Conservation (phyloP, 768 basidiomycete genomes). For the Harrya chromipes region DNA sequence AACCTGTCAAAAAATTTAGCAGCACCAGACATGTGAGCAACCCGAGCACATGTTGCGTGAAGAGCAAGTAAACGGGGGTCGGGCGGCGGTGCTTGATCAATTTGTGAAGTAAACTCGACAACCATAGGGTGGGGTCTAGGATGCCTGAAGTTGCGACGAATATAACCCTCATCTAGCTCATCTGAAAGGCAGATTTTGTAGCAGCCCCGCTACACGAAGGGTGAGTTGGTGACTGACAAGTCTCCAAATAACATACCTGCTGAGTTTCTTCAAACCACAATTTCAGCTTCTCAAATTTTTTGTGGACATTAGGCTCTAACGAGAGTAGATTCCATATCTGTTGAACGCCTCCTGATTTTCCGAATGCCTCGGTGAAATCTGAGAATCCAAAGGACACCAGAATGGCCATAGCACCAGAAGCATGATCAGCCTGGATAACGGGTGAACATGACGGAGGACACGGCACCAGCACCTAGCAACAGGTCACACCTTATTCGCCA, state of each 20-base stretch:
- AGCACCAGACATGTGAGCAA: slow-evolving; percentile 3
- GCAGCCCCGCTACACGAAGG: neutral
- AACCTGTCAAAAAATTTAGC: slow-evolving; percentile 1
- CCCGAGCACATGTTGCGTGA: slow-evolving; percentile 4
- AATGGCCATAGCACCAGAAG: neutral
- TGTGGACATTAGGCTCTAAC: neutral
- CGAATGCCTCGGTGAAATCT: neutral
- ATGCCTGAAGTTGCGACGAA: neutral
- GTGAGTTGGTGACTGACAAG: neutral
- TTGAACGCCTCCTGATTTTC: neutral
- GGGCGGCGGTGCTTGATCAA: neutral
- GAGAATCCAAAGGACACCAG: neutral
- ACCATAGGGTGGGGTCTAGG: neutral
- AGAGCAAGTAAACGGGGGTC: neutral
- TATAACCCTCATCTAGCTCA: no score
- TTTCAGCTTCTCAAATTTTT: fast-evolving
- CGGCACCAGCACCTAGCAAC: no score
- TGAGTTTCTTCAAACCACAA: slow-evolving; percentile 1
- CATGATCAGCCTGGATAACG: neutral
- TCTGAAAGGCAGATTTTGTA: neutral
- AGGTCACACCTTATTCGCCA: neutral
- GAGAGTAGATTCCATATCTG: neutral
- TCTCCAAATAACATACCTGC: neutral
- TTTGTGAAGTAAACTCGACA: neutral
- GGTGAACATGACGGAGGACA: neutral